phyloP scores from a whole-genome alignment of 2,329 filamentous ascomycete genomes.

The Elsinoe arachidis region DNA sequence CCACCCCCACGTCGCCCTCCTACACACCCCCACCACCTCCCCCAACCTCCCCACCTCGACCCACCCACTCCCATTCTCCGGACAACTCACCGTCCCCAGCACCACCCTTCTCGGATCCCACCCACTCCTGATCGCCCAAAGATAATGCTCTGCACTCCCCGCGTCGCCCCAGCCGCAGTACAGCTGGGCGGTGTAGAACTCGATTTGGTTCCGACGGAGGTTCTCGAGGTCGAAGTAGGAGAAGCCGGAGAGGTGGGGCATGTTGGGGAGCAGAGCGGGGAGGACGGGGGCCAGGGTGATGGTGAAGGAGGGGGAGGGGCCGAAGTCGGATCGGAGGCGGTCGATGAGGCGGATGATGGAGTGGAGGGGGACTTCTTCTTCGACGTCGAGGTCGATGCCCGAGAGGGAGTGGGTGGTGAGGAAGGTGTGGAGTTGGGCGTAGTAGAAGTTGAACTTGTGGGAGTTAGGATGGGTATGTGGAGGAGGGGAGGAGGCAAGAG shows the following conservation, averaged over 20 bases:
- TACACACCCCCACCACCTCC: constrained; percentile 48
- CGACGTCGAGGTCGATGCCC: constrained; percentile 70
- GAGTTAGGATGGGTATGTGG: constrained; percentile 11
- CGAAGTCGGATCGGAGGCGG: constrained; percentile 54
- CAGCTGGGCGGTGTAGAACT: constrained; percentile 88
- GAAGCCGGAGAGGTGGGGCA: constrained; percentile 68
- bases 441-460: constrained; percentile 63
- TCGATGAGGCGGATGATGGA: constrained; percentile 49
- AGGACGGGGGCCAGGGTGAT: constrained; percentile 78
- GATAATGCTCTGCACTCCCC: constrained; percentile 42
- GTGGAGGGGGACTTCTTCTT: constrained; percentile 62
- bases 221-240: constrained; percentile 67
- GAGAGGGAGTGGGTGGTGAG: constrained; percentile 55
- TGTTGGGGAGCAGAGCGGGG: constrained; percentile 53
- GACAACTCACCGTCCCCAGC: constrained; percentile 71
- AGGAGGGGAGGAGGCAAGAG: not conserved
- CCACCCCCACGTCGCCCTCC: constrained; percentile 46
- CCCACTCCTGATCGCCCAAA: constrained; percentile 50
- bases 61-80: constrained; percentile 57
- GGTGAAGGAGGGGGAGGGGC: constrained; percentile 51
- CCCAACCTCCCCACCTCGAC: constrained; percentile 52
- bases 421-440: constrained; percentile 57
- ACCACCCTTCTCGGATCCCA: constrained; percentile 69
- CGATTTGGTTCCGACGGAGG: constrained; percentile 55
- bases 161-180: constrained; percentile 83